Evolutionary conservation across 768 basidiomycete genomes (phyloP), one percentile per base, ranked within the genome.

Genomic region (Kondoa subrosea): DNA sequence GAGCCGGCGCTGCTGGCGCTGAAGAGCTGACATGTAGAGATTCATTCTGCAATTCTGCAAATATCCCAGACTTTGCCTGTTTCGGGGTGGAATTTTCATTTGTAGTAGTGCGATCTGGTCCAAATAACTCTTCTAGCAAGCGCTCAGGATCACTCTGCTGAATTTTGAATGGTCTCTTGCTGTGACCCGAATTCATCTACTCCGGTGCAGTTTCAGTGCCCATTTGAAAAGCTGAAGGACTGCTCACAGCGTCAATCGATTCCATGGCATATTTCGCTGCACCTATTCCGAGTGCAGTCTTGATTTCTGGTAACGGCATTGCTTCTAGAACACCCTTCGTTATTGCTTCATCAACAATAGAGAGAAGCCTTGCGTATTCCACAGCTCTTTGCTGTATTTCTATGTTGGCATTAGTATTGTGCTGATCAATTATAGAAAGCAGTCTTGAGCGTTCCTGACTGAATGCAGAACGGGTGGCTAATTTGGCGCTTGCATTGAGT

Each of bases 301-400:
- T 95, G 71, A 97, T 79, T 76, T 99, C 95, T 1, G 95, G 95
- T 3, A 90, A 88, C n/a, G 95, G 95, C 95, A 99, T 99, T 66
- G 91, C 83, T 79, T 99, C 95, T 69, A 97, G 77, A 0, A 99
- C 91, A 40, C 93, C 95, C 4, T 82, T 81, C 68, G 83, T 81
- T 26, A 88, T 78, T n/a, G 87, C 85, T 3, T 85, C 86, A 4
- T 89, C 78, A n/a, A 74, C 63, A 59, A 70, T 66, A 31, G 81
- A 83, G 75, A 89, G 90, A 72, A 99, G 76, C 72, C 84, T 87
- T 0, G 87, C 88, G 77, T 91, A 97, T 77, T 99, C 95, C 16
- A 97, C 89, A 0, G 91, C 87, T 57, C 95, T 84, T 75, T 97
- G 95, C 76, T 97, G 95, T 40, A 95, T 80, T 77, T 99, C 95